phyloP scores from a whole-genome alignment of 2,329 filamentous ascomycete species.

The Ceratocystis eucalypticola region DNA sequence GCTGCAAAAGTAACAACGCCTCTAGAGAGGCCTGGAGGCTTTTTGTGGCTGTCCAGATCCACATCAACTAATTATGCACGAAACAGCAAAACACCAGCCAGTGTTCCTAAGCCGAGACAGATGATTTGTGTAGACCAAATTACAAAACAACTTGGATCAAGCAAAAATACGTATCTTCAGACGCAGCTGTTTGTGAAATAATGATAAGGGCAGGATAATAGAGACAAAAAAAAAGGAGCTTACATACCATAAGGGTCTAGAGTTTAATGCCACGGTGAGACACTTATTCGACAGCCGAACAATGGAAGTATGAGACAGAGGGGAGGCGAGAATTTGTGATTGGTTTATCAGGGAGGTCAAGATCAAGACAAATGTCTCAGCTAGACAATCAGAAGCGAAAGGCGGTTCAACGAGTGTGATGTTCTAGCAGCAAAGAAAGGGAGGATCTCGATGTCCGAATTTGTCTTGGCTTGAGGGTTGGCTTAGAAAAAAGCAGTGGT shows the following conservation, averaged over 20 bases:
- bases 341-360: background rate
- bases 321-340: background rate
- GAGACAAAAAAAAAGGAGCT: no score
- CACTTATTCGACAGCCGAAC: background rate
- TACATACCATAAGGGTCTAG: constrained; percentile 1
- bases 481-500: no score
- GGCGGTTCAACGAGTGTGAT: background rate
- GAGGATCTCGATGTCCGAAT: background rate
- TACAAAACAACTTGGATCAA: background rate
- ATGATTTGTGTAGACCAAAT: background rate
- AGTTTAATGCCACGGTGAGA: background rate
- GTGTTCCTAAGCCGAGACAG: no score
- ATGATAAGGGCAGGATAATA: background rate
- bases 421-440: background rate
- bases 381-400: background rate
- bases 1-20: background rate
- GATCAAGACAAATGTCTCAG: background rate
- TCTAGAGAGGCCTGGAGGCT: background rate
- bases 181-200: background rate
- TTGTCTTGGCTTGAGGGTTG: background rate
- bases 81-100: no score
- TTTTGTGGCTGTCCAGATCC: background rate
- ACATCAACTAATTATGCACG: background rate
- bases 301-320: background rate
- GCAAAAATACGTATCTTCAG: background rate